phyloP scores from a whole-genome alignment of 2,329 filamentous ascomycete species.

The Trichoderma afroharzianum region DNA sequence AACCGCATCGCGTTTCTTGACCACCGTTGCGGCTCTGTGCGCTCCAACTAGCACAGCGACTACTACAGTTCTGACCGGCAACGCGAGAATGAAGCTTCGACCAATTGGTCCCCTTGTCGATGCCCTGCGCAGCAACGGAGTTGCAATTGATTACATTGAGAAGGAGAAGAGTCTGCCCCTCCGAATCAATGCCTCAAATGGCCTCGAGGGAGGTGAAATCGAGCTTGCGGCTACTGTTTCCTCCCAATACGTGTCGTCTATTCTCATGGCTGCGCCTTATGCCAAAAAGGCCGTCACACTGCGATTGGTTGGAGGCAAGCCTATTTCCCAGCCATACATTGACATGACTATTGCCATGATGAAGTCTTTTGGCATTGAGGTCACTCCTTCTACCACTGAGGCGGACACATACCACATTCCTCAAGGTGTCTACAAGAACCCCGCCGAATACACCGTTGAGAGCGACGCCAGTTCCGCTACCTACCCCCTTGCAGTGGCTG shows the following conservation, averaged over 20 bases:
- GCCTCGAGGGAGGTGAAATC: constrained; percentile 81
- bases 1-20: constrained; percentile 91
- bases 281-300: constrained; percentile 91
- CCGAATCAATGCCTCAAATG: constrained; percentile 74
- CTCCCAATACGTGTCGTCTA: constrained; percentile 97
- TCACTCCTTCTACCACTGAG: constrained; percentile 71
- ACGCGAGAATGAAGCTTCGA: constrained; percentile 91
- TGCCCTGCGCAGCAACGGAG: constrained; percentile 80
- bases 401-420: constrained; percentile 93
- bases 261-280: constrained; percentile 95
- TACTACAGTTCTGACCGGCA: constrained; percentile 83
- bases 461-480: constrained; percentile 98
- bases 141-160: constrained; percentile 82
- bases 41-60: constrained; percentile 55
- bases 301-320: constrained; percentile 89
- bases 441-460: constrained; percentile 82
- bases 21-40: constrained; percentile 84
- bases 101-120: constrained; percentile 93
- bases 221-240: constrained; percentile 93
- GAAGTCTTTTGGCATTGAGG: constrained; percentile 81
- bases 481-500: constrained; percentile 89
- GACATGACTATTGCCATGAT: constrained; percentile 99
- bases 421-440: constrained; percentile 77
- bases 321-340: constrained; percentile 95
- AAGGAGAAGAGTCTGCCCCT: constrained; percentile 80